Base-by-base conservation (phyloP, 116 monocot genomes). In the Posidonia oceanica region DNA sequence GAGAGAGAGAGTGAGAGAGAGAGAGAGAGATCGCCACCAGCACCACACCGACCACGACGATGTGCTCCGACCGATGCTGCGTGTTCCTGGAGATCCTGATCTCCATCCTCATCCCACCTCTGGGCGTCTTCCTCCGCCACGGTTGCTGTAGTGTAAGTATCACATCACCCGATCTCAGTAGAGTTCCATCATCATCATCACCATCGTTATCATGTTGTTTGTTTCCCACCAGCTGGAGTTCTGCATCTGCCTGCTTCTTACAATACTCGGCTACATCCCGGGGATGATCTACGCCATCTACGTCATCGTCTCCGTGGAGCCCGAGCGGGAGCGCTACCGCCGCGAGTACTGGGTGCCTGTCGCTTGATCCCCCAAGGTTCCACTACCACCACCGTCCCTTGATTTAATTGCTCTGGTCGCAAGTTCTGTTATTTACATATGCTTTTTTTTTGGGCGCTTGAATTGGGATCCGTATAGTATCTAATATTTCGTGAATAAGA, bases 201-300 rank as follows among this genome's bases (percentile, higher is more conserved):
- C 53, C 36, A 44, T 44, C 13, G 14, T 54, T 40, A 41, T 61
- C 21, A 48, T 75, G 29, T 36, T 68, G 36, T 70, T 70, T 23
- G 18, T 61, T 57, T 55, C 14, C 14, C 15, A 22, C 54, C 63
- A 83, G 83, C 21, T 72, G 59, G 73, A 74, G 42, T 79, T 79
- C 69, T 74, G 74, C 56, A 51, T 76, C 64, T 57, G 76, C 56
- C 42, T 68, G 79, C 67, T 83, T 36, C 77, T 83, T 65, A 83
- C 83, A 16, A 61, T 83, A 54, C 74, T 83, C 44, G 83, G 83
- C n/a, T 83, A 83, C 68, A 37, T 83, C 10, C 83, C 83, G 4
- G 83, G 83, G 15, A 80, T 83, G 64, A 80, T 83, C 80, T 83
- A 83, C 66, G 83, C 83, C 22, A 69, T 83, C 61, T 83, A 83